Conservation (phyloP, 2,329 filamentous ascomycete species). For the Trichoderma sp. region DNA sequence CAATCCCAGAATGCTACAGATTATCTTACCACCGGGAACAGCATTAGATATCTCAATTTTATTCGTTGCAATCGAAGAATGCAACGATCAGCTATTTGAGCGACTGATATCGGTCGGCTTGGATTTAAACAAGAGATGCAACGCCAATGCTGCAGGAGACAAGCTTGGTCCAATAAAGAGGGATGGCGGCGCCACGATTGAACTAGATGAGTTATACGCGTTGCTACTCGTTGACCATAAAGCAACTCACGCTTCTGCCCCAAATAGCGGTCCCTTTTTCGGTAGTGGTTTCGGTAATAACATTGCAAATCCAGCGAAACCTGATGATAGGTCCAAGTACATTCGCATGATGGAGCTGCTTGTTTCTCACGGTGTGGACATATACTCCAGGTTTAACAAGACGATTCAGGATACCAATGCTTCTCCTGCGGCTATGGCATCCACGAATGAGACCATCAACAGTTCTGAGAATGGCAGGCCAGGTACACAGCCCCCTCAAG, state of each 20-base stretch:
- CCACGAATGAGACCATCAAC: background rate
- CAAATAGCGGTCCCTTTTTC: background rate
- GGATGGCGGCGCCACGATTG: background rate
- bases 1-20: slow-evolving; percentile 15
- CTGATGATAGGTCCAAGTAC: background rate
- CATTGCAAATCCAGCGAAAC: background rate
- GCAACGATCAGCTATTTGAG: background rate
- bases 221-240: background rate
- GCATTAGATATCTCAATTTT: background rate
- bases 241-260: background rate
- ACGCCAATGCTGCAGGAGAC: background rate
- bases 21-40: background rate
- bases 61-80: background rate
- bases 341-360: background rate
- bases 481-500: background rate
- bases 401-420: background rate
- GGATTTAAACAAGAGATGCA: background rate
- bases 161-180: background rate
- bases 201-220: background rate
- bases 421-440: background rate
- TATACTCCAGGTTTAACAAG: background rate
- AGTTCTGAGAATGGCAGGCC: background rate
- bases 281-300: background rate
- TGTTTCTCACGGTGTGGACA: background rate
- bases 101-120: background rate